Conservation (phyloP, 164 flowering plant genomes). For the Liriodendron chinense region DNA sequence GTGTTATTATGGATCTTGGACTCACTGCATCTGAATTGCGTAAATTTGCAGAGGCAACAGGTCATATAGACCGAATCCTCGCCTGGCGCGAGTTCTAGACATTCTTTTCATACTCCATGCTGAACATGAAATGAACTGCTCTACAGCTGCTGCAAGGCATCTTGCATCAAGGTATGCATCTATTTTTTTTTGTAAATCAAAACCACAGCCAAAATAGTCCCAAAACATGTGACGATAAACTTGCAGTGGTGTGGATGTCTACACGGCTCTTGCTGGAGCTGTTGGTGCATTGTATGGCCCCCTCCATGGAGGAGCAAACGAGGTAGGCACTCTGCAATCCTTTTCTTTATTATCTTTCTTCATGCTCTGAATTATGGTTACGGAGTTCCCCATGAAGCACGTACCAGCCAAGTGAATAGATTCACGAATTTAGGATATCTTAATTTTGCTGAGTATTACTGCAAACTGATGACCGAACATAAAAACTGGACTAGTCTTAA, state of each 20-base stretch:
- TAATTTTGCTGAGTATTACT: background rate
- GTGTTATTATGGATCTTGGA: background rate
- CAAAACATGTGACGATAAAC: background rate
- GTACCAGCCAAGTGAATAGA: background rate
- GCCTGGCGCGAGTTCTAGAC: constrained; percentile 87
- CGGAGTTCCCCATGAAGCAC: background rate
- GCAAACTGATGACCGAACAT: background rate
- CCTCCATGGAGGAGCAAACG: constrained; percentile 99
- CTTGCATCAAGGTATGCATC: constrained; percentile 83
- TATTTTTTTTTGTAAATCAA: constrained; percentile 3
- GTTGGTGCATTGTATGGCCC: constrained; percentile 99
- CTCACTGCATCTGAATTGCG: constrained; percentile 3
- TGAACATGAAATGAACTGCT: constrained; percentile 99
- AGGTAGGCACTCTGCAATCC: constrained; percentile 41
- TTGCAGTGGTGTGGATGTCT: constrained; percentile 95
- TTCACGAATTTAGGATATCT: background rate
- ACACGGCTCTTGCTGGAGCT: constrained; percentile 98
- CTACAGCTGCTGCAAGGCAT: constrained; percentile 98
- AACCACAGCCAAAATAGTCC: constrained; percentile 4
- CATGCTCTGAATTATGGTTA: background rate
- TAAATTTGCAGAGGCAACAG: constrained; percentile 69
- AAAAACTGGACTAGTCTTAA: background rate
- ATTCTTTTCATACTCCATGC: constrained; percentile 95
- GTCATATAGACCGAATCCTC: constrained; percentile 87
- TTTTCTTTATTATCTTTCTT: background rate